Evolutionary conservation across 768 basidiomycete genomes (phyloP).

Genomic region (Neoboletus magnificus): DNA sequence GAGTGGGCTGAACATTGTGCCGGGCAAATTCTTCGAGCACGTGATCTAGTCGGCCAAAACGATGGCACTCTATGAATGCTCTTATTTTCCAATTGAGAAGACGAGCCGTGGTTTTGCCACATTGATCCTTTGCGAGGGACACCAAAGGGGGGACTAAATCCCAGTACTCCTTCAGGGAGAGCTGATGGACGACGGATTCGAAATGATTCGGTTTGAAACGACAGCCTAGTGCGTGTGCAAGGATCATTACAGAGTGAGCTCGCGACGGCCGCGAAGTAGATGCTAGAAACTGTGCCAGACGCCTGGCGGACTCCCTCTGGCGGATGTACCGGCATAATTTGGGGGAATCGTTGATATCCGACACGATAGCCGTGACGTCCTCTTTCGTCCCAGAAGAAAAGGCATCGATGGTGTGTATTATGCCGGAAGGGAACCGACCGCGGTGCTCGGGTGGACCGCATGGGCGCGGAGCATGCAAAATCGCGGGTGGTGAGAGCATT

Average conservation of each 20-base stretch:
- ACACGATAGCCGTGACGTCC: constrained; percentile 7
- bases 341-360: constrained; percentile 22
- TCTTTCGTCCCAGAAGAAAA: constrained; percentile 18
- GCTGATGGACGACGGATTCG: constrained; percentile 50
- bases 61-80: constrained; percentile 53
- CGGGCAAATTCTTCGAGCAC: constrained; percentile 50
- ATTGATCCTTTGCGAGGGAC: constrained; percentile 46
- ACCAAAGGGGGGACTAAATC: constrained; percentile 45
- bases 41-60: constrained; percentile 43
- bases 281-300: constrained; percentile 35
- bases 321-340: constrained; percentile 26
- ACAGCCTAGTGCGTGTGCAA: constrained; percentile 51
- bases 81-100: constrained; percentile 71
- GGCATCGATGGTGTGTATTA: constrained; percentile 26
- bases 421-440: constrained; percentile 22
- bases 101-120: constrained; percentile 47
- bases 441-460: not conserved
- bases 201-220: constrained; percentile 51
- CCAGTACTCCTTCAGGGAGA: constrained; percentile 52
- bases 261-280: constrained; percentile 36
- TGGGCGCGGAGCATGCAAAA: not conserved
- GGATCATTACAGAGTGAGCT: constrained; percentile 43
- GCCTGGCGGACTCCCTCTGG: constrained; percentile 31
- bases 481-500: not conserved
- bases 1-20: constrained; percentile 45